Base-by-base conservation (phyloP, 2,329 filamentous ascomycete genomes). In the Bipolaris cookei region DNA sequence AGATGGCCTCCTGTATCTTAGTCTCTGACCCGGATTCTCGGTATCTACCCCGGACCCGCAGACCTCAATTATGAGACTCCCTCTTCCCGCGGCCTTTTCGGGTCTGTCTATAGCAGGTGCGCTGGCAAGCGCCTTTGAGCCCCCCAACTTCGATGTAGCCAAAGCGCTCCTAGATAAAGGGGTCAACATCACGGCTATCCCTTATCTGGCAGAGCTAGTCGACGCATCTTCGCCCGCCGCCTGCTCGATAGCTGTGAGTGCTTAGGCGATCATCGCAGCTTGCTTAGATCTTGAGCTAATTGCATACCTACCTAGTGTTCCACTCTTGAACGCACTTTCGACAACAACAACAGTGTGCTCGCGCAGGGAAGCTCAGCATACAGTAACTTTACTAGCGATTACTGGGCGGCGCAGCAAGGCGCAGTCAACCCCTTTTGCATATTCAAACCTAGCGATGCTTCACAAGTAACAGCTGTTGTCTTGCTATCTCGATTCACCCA, bases 321-420 rank as follows among this genome's bases (percentile, higher is more conserved):
- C 18, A 52, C 64, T 8, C 59, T 67, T 11, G 38, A 51, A 20
- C 43, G 54, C 10, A 42, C 61, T 2, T 70, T 59, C 43, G 60
- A 63, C 14, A 56, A 38, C 14, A 56, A 38, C 38, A 41, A 44
- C 23, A 61, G 53, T 6, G 61, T 69, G 34, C 21, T 70, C 6
- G 44, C 42, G 6, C 51, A 62, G 42, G 62, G 62, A 7, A 63
- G 45, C 20, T 13, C 64, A 7, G 57, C 34, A 4, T 74, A 73
- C 54, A 50, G 58, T 20, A 38, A 53, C 28, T 71, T 70, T 21
- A 66, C 62, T 2, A 34, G 30, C 18, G 49, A 51, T 8, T 73
- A 68, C 47, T 72, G 71, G 70, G 64, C 70, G 7, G 56, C 53
- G 5, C 65, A 72, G 38, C 68, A 73, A 58, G 64, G 43, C 20